Base-by-base conservation (phyloP, 2,329 filamentous ascomycete genomes). In the Setomelanomma holmii region DNA sequence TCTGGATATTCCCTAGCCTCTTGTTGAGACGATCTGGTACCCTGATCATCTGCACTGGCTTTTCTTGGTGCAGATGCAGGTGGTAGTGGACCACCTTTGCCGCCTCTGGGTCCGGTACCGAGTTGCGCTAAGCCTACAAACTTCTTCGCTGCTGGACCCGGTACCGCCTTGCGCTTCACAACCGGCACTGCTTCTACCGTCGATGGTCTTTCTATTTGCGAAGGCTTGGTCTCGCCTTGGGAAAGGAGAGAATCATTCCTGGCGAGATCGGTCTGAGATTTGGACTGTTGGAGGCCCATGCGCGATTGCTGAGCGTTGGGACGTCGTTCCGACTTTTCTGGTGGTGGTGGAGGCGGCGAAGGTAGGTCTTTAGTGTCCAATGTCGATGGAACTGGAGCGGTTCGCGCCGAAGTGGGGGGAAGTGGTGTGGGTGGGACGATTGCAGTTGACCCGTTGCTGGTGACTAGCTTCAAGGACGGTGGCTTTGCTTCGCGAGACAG, bases 371-470 rank as follows among this genome's bases (percentile, higher is more conserved):
- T 68, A 17, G 65, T 59, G 36, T 68, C 54, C 40, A 49, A 40
- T 19, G 49, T 41, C 16, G 45, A 39, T 11, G 60, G 45, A 2
- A 58, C 60, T 20, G 56, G 55, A 40, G 58, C 48, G 21, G 42
- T 27, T 40, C 49, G 45, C 17, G 57, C 43, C 24, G 36, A 52
- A 23, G 48, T 49, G 14, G 61, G 49, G 10, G 61, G 40, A 42
- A 45, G 49, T 30, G 69, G 67, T 27, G 62, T 60, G 16, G 64
- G 56, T 27, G 68, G 71, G 10, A 73, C 50, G 10, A 55, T 55
- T 6, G 72, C 73, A 30, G 73, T 75, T n/a, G 73, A 67, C 38
- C 73, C 73, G 67, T 76, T 76, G 62, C 71, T 74, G 22, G 59
- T 54, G 22, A 53, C 56, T 10, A 76, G 58, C 22, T 60, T 73